Evolutionary conservation across 805 yeast species (phyloP).

Genomic region (Zygotorulaspora sp.): DNA sequence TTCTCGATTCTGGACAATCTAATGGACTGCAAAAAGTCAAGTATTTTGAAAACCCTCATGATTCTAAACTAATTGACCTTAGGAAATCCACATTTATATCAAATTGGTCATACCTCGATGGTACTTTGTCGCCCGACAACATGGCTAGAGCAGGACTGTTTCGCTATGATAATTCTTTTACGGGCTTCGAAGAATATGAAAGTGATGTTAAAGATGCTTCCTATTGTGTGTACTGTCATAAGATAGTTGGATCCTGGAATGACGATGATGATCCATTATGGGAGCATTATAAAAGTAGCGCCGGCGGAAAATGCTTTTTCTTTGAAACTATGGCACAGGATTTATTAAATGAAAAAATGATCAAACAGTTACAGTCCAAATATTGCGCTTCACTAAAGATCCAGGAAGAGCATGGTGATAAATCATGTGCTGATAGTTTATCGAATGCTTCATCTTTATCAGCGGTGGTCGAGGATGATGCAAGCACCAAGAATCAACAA

Average conservation of each 20-base stretch:
- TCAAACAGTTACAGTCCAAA: constrained; percentile 1
- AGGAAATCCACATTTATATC: constrained; percentile 19
- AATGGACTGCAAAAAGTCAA: constrained; percentile 25
- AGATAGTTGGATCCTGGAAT: constrained; percentile 57
- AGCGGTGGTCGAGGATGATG: background rate
- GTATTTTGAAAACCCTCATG: constrained; percentile 21
- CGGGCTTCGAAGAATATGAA: constrained; percentile 27
- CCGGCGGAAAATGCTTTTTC: constrained; percentile 25
- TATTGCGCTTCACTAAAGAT: background rate
- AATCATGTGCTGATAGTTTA: background rate
- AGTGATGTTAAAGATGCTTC: constrained; percentile 42
- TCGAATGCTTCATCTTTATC: background rate
- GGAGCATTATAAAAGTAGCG: constrained; percentile 40
- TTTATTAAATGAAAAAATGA: background rate
- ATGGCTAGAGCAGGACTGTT: constrained; percentile 56
- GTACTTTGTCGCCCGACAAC: constrained; percentile 21
- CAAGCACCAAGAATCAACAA: background rate
- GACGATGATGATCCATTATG: constrained; percentile 45
- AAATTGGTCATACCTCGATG: constrained; percentile 27
- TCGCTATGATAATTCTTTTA: constrained; percentile 48
- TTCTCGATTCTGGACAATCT: constrained; percentile 11
- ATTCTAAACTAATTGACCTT: constrained; percentile 9
- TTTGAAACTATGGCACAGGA: constrained; percentile 14
- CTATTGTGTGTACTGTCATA: constrained; percentile 55
- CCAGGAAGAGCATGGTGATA: too few species aligned